These are phyloP conservation scores for Gamarada debralockiae DNA, from an alignment of 495 filamentous ascomycete species.

Conservation along the genomic window DNA sequence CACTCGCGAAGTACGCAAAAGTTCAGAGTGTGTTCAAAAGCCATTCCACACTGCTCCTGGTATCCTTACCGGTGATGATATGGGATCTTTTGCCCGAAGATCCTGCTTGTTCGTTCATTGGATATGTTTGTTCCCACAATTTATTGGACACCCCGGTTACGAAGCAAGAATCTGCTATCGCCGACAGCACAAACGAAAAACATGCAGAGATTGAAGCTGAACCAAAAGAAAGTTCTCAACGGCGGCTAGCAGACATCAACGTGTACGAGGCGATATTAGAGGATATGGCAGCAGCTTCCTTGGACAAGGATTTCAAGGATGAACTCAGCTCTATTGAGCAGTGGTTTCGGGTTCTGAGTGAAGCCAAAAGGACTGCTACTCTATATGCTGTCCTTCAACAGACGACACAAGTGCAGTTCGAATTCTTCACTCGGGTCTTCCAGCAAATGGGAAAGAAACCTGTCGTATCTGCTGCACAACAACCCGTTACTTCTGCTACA, in stretches of 20 bases:
- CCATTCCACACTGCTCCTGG: too few species aligned
- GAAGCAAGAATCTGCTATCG: too few species aligned
- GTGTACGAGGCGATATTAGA: slow-evolving; percentile 96
- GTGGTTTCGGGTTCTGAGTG: slow-evolving; percentile 97
- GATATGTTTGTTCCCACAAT: too few species aligned
- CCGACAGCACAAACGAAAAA: too few species aligned
- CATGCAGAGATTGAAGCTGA: slow-evolving; percentile 73
- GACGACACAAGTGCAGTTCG: slow-evolving; percentile 97
- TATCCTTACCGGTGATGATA: too few species aligned
- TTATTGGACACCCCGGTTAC: too few species aligned
- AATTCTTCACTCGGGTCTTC: slow-evolving; percentile 97
- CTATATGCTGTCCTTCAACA: slow-evolving; percentile 95
- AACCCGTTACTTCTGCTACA: slow-evolving; percentile 68
- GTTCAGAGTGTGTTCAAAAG: too few species aligned
- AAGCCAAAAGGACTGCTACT: slow-evolving; percentile 95
- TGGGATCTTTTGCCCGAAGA: too few species aligned
- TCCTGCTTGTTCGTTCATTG: too few species aligned
- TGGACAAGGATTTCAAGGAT: slow-evolving; percentile 99
- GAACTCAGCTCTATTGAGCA: slow-evolving; percentile 98
- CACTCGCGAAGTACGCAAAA: too few species aligned
- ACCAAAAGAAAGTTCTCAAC: slow-evolving; percentile 87
- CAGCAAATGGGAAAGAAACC: slow-evolving; percentile 98
- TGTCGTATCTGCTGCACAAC: slow-evolving; percentile 93
- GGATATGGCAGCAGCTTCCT: slow-evolving; percentile 95
- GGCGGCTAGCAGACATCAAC: slow-evolving; percentile 98